phyloP scores from a whole-genome alignment of 805 yeast species.

The Candida sanyiensis region DNA sequence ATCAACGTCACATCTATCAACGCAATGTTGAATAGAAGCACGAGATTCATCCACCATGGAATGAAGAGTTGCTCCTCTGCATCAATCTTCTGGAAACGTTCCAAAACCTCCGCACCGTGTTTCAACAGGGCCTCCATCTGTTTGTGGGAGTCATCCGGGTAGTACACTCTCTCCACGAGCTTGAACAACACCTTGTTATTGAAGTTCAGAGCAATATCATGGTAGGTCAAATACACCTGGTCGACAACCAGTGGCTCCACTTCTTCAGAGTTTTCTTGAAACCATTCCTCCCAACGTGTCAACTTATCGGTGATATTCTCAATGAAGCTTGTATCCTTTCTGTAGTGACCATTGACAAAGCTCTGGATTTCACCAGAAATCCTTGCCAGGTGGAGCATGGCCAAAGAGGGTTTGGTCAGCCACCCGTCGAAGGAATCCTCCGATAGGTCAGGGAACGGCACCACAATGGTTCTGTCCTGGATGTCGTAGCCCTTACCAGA shows the following conservation, averaged over 20 bases:
- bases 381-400: constrained; percentile 39
- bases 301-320: constrained; percentile 15
- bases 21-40: constrained; percentile 41
- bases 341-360: constrained; percentile 8
- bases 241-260: constrained; percentile 16
- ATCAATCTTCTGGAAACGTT: constrained; percentile 28
- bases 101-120: constrained; percentile 29
- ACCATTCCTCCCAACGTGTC: constrained; percentile 19
- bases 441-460: constrained; percentile 24
- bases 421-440: constrained; percentile 33
- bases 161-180: constrained; percentile 14
- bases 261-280: constrained; percentile 11
- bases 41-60: constrained; percentile 51
- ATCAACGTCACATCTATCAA: constrained; percentile 36
- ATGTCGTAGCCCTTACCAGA: constrained; percentile 40
- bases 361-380: constrained; percentile 34
- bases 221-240: constrained; percentile 20
- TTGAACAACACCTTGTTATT: constrained; percentile 17
- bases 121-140: constrained; percentile 25
- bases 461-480: constrained; percentile 33
- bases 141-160: constrained; percentile 19
- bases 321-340: constrained; percentile 20
- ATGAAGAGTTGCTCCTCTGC: constrained; percentile 27
- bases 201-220: constrained; percentile 18
- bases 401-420: constrained; percentile 42